These are phyloP conservation scores for Falciphora oryzae DNA, from an alignment of 2,329 filamentous ascomycete species.

Conservation along the genomic window DNA sequence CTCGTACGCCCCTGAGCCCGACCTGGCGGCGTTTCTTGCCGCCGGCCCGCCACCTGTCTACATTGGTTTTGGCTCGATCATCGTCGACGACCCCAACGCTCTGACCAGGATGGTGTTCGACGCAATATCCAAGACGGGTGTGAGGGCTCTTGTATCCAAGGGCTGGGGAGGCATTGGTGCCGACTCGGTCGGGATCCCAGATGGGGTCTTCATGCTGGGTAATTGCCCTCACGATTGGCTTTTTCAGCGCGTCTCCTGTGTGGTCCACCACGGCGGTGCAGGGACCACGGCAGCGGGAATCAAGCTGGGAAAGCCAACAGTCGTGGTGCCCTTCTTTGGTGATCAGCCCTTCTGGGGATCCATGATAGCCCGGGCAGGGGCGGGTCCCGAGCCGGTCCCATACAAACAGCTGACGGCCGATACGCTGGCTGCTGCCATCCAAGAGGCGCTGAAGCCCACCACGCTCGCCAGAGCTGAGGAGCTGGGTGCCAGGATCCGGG, in stretches of 20 bases:
- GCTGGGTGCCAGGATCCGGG: slow-evolving; percentile 58
- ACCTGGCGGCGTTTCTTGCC: slow-evolving; percentile 60
- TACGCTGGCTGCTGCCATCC: slow-evolving; percentile 60
- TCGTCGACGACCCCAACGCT: slow-evolving; percentile 67
- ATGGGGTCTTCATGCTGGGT: slow-evolving; percentile 75
- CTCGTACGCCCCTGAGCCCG: slow-evolving; percentile 59
- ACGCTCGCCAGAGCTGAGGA: slow-evolving; percentile 50
- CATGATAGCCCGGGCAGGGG: slow-evolving; percentile 67
- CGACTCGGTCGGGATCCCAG: slow-evolving; percentile 62
- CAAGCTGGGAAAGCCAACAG: slow-evolving; percentile 69
- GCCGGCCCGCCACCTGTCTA: slow-evolving; percentile 70
- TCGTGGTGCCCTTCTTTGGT: slow-evolving; percentile 82
- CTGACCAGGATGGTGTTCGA: slow-evolving; percentile 69
- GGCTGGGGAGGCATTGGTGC: slow-evolving; percentile 83
- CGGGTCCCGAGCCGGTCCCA: slow-evolving; percentile 64
- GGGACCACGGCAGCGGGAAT: slow-evolving; percentile 88
- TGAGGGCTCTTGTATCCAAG: slow-evolving; percentile 78
- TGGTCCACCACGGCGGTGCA: slow-evolving; percentile 83
- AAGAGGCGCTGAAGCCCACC: slow-evolving; percentile 51
- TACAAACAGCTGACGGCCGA: slow-evolving; percentile 62
- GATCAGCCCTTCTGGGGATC: slow-evolving; percentile 81
- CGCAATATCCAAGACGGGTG: slow-evolving; percentile 58
- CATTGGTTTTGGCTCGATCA: slow-evolving; percentile 79
- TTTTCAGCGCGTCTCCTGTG: slow-evolving; percentile 72
- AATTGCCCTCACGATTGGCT: slow-evolving; percentile 88